These are phyloP conservation scores for Fimicolochytrium jonesii DNA, from an alignment of 192 early-diverging fungal species.

Conservation along the genomic window DNA sequence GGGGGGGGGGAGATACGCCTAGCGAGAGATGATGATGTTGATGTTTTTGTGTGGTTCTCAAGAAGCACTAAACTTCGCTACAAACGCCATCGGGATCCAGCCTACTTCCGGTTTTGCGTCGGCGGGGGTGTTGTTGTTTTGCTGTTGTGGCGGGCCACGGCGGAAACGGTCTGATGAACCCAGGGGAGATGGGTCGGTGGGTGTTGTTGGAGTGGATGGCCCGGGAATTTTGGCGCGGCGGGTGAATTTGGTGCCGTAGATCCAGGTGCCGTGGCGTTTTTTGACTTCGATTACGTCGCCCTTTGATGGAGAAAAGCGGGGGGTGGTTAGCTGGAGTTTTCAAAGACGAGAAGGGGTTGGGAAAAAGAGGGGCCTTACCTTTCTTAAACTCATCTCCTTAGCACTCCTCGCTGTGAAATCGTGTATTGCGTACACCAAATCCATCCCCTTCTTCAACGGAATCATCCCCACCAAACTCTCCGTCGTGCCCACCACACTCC, in stretches of 20 bases:
- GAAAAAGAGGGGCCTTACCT: conserved; percentile 22
- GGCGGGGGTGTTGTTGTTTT: neutral
- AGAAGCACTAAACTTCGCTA: conserved; percentile 27
- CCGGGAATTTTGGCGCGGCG: neutral
- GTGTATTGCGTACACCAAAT: conserved; percentile 38
- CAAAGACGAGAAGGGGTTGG: too few relatives aligned
- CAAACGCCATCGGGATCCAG: conserved; percentile 46
- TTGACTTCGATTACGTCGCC: conserved; percentile 38
- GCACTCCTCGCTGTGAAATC: conserved; percentile 32
- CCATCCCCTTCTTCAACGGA: neutral
- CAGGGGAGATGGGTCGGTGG: neutral
- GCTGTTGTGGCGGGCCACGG: conserved; percentile 15
- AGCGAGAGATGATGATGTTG: too few relatives aligned
- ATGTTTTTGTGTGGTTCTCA: neutral
- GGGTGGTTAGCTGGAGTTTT: too few relatives aligned
- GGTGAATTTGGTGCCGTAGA: conserved; percentile 37
- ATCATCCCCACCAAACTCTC: conserved; percentile 12
- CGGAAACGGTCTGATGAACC: conserved; percentile 15
- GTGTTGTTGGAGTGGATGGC: neutral
- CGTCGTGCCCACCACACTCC: conserved; percentile 32
- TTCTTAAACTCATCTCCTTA: conserved; percentile 41
- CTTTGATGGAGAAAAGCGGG: too few relatives aligned
- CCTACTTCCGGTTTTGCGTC: conserved; percentile 25
- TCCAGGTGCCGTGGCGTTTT: conserved; percentile 46
- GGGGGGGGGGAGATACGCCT: too few relatives aligned